A percentile compares a stretch with the other conserved stretches of the same genome.
These are phyloP conservation scores for Phytopythium oedochilum DNA, from an alignment of 352 stramenopile genomes.

Conservation along the genomic window DNA sequence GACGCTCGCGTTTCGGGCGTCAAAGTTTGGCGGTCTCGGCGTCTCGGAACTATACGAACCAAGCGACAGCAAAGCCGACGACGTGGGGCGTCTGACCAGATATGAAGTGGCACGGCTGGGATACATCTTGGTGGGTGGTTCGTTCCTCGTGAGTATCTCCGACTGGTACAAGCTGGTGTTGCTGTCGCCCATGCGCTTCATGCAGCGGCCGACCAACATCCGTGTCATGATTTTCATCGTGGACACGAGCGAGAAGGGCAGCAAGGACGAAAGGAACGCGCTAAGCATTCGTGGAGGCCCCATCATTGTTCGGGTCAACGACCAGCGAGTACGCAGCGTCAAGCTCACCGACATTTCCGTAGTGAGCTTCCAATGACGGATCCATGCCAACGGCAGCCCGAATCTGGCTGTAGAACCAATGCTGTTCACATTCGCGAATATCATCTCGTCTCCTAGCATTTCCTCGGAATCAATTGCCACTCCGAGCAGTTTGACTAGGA, in stretches of 20 bases:
- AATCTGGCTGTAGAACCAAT: too few species aligned
- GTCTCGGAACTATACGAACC: constrained; percentile 16
- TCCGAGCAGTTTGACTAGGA: too few species aligned
- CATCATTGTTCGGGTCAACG: constrained; percentile 22
- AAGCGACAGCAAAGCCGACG: constrained; percentile 1
- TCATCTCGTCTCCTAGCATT: too few species aligned
- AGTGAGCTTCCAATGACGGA: constrained; percentile 4
- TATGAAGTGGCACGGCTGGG: constrained; percentile 36
- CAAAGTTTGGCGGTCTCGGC: constrained; percentile 23
- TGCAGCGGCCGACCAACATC: constrained; percentile 16
- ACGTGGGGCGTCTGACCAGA: constrained; percentile 12
- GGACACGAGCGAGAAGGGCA: background rate
- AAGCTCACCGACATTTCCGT: constrained; percentile 16
- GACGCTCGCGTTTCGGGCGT: constrained; percentile 19
- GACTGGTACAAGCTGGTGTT: constrained; percentile 20
- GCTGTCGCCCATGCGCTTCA: constrained; percentile 11
- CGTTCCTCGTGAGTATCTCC: constrained; percentile 16
- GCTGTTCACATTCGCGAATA: too few species aligned
- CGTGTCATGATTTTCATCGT: constrained; percentile 24
- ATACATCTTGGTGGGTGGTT: constrained; percentile 25
- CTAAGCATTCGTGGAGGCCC: constrained; percentile 12
- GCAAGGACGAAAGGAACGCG: background rate
- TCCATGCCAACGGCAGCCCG: too few species aligned
- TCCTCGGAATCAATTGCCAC: too few species aligned
- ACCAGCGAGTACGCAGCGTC: constrained; percentile 15